These are phyloP conservation scores for Pseudocercospora vitis DNA, from an alignment of 2,329 filamentous ascomycete species.

Conservation along the genomic window DNA sequence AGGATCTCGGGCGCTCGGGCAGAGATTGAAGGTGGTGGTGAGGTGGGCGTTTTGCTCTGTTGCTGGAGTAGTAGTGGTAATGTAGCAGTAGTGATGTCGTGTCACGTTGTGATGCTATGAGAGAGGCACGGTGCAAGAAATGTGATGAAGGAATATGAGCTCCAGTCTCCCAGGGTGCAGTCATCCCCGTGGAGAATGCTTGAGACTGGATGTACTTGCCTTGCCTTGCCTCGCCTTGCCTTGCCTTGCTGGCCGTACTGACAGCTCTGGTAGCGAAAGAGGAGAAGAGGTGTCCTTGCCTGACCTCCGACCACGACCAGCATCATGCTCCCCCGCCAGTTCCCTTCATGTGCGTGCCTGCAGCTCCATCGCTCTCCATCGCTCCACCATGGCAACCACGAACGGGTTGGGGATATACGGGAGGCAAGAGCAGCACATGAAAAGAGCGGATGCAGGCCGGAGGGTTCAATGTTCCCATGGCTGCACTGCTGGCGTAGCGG, in stretches of 20 bases:
- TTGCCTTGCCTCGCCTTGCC: too few species aligned
- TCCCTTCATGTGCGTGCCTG: not conserved
- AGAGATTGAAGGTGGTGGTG: not conserved
- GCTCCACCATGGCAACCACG: not conserved
- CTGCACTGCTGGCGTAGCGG: too few species aligned
- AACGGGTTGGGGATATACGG: not conserved
- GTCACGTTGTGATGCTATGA: not conserved
- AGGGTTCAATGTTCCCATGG: too few species aligned
- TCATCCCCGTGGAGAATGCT: too few species aligned
- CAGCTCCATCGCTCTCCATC: not conserved
- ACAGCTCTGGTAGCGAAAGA: not conserved
- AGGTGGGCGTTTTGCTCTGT: not conserved
- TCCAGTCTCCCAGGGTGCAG: too few species aligned
- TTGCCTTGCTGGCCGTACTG: too few species aligned
- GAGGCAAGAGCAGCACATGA: not conserved
- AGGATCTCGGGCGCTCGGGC: conserved; percentile 7
- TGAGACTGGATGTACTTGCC: not conserved
- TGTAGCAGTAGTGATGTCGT: not conserved
- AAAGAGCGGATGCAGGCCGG: too few species aligned
- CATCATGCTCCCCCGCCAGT: not conserved
- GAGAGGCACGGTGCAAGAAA: too few species aligned
- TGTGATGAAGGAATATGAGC: too few species aligned
- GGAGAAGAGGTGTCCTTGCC: not conserved
- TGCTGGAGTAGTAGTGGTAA: too few species aligned
- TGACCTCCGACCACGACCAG: too few species aligned